These are phyloP conservation scores for Pythium grandisporangium DNA, from an alignment of 352 stramenopile species.

Conservation along the genomic window DNA sequence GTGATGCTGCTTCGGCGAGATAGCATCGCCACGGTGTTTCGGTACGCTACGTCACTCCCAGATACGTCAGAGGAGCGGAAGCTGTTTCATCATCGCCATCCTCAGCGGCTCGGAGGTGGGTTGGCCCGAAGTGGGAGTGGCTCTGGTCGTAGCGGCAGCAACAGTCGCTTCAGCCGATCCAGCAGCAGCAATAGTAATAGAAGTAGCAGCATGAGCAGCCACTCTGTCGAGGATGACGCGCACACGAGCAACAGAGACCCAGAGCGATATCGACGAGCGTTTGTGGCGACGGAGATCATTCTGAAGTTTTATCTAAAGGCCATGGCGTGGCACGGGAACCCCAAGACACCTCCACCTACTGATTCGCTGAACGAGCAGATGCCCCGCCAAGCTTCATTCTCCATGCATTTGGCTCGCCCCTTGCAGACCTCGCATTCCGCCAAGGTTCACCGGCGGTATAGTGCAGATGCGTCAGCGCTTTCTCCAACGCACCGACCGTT, in stretches of 20 bases:
- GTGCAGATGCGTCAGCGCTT: slow-evolving; percentile 4
- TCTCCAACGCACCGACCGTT: slow-evolving; percentile 12
- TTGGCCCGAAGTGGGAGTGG: too few relatives aligned
- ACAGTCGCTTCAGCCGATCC: too few relatives aligned
- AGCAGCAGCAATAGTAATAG: too few relatives aligned
- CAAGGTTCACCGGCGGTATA: slow-evolving; percentile 9
- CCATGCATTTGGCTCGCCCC: slow-evolving; percentile 9
- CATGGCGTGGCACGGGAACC: slow-evolving; percentile 56
- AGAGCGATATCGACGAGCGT: slow-evolving; percentile 42
- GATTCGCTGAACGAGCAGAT: slow-evolving; percentile 3
- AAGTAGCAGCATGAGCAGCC: background rate
- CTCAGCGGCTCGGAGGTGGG: too few relatives aligned
- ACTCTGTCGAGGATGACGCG: background rate
- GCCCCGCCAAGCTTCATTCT: background rate
- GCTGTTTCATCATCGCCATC: too few relatives aligned
- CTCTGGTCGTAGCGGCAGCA: too few relatives aligned
- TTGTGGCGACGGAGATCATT: slow-evolving; percentile 68
- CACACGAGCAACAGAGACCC: slow-evolving; percentile 11
- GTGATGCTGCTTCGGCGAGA: slow-evolving; percentile 48
- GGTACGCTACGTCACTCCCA: slow-evolving; percentile 33
- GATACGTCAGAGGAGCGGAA: too few relatives aligned
- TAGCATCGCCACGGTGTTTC: slow-evolving; percentile 51
- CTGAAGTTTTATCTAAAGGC: slow-evolving; percentile 65
- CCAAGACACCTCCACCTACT: slow-evolving; percentile 11
- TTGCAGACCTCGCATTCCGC: slow-evolving; percentile 2